Evolutionary conservation across 2,329 filamentous ascomycete genomes (phyloP).

Genomic region (Alternaria angustiovoidea): DNA sequence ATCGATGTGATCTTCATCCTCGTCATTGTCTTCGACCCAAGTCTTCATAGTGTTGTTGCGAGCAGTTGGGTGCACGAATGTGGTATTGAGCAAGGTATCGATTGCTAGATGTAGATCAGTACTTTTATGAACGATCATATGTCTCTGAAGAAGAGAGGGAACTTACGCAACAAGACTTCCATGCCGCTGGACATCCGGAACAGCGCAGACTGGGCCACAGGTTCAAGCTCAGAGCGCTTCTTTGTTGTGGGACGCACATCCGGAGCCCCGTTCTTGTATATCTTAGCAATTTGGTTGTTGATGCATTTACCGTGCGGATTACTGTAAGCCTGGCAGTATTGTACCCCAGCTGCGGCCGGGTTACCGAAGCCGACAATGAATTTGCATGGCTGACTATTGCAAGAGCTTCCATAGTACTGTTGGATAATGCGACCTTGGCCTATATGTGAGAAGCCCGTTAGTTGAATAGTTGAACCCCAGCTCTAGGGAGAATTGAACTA

Average conservation of each 20-base stretch:
- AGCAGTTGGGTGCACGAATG: not conserved
- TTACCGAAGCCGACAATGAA: not conserved
- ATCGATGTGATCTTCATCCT: not conserved
- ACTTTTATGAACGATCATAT: not conserved
- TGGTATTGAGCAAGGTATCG: not conserved
- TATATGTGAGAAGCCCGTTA: not conserved
- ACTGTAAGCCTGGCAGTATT: not conserved
- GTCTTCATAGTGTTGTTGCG: constrained; percentile 2
- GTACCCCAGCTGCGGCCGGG: not conserved
- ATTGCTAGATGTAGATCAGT: not conserved
- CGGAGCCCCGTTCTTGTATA: not conserved
- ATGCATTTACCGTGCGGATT: not conserved
- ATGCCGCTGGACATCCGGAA: constrained; percentile 1
- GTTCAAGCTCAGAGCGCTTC: not conserved
- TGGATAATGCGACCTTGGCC: not conserved
- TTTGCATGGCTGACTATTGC: not conserved
- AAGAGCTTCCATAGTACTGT: not conserved
- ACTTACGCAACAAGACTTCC: not conserved
- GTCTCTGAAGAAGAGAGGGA: too few relatives aligned
- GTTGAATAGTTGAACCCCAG: not conserved
- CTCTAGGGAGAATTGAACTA: not conserved
- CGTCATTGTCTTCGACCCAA: not conserved
- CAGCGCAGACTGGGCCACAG: not conserved
- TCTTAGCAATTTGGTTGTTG: not conserved
- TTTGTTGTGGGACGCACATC: not conserved